Evolutionary conservation across 176 grass and related monocot genomes (phyloP), one percentile per base, ranked within the genome.

Genomic region (Echinochloa phyllopogon): DNA sequence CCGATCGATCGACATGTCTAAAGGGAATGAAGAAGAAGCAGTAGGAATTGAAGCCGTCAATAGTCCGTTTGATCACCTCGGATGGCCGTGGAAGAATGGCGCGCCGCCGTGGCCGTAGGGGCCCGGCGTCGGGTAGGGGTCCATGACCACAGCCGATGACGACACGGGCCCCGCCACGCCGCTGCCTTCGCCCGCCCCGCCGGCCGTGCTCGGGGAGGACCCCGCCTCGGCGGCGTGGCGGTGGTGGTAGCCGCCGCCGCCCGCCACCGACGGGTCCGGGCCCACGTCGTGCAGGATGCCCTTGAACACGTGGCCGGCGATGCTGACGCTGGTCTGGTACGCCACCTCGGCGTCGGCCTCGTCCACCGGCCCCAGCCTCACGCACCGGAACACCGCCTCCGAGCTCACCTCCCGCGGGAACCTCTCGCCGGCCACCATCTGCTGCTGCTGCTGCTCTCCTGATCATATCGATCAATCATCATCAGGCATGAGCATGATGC

Each of bases 231-330:
- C 76, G 45, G 57, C 74, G 51, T 58, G 51, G 27, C 63, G 85
- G 18, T 48, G 85, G 18, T 48, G 52, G 48, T 75, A 51, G 49
- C 77, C 39, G 33, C 53, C 78, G 21, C 12, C 68, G 6, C n/a
- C n/a, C 16, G 69, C 47, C 36, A 74, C 25, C 0, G 88, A 82
- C 29, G 74, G 74, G 11, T 95, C 96, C 37, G 84, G 91, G 29
- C 96, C 96, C 64, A 94, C 81, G 65, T 94, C 96, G 65, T 96
- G 94, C 45, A 99, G 93, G 55, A 99, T 99, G 63, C 96, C 96
- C 80, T 92, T 96, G 93, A 99, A 99, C 25, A 99, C 40, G 51
- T 95, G 96, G 48, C 96, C 96, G 49, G 80, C 96, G 84, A 99
- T 99, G 81, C 86, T 89, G 62, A 99, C 96, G 2, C 74, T 55